These are phyloP conservation scores for Hanseniaspora nectarophila DNA, from an alignment of 805 yeast genomes.

Conservation along the genomic window DNA sequence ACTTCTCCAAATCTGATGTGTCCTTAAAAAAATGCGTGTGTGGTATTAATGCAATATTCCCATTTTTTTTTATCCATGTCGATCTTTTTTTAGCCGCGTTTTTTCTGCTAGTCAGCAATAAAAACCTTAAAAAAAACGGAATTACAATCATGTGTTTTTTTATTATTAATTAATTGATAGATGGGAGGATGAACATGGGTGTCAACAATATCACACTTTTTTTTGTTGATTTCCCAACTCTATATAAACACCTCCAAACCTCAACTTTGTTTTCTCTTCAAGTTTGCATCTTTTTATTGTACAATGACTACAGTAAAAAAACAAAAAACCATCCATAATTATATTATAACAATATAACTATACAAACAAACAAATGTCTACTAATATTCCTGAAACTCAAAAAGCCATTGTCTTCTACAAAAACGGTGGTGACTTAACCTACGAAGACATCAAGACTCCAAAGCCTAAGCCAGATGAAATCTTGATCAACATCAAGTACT, in stretches of 20 bases:
- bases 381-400: slow-evolving; percentile 37
- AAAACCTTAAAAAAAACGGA: background rate
- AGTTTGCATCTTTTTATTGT: too few relatives aligned
- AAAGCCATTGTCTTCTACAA: slow-evolving; percentile 43
- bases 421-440: slow-evolving; percentile 41
- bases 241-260: too few relatives aligned
- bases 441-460: slow-evolving; percentile 72
- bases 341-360: background rate
- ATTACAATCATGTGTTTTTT: too few relatives aligned
- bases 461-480: slow-evolving; percentile 65
- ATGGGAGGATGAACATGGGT: too few relatives aligned
- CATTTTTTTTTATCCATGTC: background rate
- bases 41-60: too few relatives aligned
- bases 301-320: too few relatives aligned
- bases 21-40: too few relatives aligned
- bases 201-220: too few relatives aligned
- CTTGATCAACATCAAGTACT: slow-evolving; percentile 67
- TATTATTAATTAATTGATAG: too few relatives aligned
- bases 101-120: background rate
- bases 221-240: too few relatives aligned
- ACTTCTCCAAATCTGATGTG: background rate
- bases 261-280: too few relatives aligned
- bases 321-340: background rate
- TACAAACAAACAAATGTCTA: slow-evolving; percentile 7
- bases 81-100: background rate